These are phyloP conservation scores for Apostasia shenzhenica DNA, from an alignment of 106 monocot genomes.

Conservation along the genomic window DNA sequence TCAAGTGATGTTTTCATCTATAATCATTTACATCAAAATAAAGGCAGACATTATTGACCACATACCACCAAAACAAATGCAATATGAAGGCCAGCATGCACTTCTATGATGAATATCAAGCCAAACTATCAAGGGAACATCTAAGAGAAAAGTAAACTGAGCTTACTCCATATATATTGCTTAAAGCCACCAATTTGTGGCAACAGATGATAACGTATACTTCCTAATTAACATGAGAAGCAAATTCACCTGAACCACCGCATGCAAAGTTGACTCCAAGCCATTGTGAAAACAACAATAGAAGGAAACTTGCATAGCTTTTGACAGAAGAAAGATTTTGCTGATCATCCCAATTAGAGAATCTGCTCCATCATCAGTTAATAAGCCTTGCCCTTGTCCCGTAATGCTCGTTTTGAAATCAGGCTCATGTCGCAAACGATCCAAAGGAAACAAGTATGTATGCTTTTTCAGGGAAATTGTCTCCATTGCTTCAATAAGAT, in stretches of 20 bases:
- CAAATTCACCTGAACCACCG: slow-evolving; percentile 69
- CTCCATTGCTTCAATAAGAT: slow-evolving; percentile 70
- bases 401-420: slow-evolving; percentile 3
- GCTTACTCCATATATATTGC: no score
- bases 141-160: no score
- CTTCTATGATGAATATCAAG: no score
- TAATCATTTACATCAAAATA: no score
- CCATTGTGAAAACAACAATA: slow-evolving; percentile 94
- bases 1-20: no score
- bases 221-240: neutral
- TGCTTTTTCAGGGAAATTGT: slow-evolving; percentile 33
- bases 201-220: no score
- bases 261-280: slow-evolving; percentile 77
- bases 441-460: slow-evolving; percentile 43
- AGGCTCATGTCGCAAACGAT: slow-evolving; percentile 21
- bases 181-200: no score
- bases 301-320: slow-evolving; percentile 61
- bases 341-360: slow-evolving; percentile 39
- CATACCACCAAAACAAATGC: no score
- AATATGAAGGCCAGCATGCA: no score
- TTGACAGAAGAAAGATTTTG: slow-evolving; percentile 61
- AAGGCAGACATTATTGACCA: no score
- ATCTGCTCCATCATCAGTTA: slow-evolving; percentile 25
- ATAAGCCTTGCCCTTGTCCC: slow-evolving; percentile 12
- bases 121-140: no score